Conservation (phyloP, 2,329 filamentous ascomycete species). For the Fusarium ramigenum region DNA sequence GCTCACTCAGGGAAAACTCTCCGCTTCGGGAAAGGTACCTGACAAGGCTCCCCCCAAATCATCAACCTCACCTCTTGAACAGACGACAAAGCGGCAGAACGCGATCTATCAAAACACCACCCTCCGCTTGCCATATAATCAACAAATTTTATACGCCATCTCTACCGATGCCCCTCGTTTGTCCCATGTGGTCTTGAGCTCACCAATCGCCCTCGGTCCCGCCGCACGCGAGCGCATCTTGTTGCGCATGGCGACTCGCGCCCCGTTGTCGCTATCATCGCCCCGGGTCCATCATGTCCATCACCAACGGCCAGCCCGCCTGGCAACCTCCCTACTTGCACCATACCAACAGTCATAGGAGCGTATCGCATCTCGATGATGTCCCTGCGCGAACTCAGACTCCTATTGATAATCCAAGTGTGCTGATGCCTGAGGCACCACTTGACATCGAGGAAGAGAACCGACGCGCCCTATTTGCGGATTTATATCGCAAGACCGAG, state of each 20-base stretch:
- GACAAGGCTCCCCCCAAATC: constrained; percentile 54
- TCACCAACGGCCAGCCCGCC: constrained; percentile 71
- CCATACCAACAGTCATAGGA: constrained; percentile 57
- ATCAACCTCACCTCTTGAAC: constrained; percentile 66
- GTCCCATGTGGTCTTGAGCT: constrained; percentile 60
- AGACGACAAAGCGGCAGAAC: constrained; percentile 60
- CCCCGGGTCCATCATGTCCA: constrained; percentile 68
- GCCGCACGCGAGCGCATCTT: constrained; percentile 61
- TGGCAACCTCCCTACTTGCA: constrained; percentile 69
- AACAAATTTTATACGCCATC: constrained; percentile 58
- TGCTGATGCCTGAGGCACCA: constrained; percentile 69
- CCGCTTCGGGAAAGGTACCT: constrained; percentile 52
- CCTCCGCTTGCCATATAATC: constrained; percentile 53
- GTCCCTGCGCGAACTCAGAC: constrained; percentile 60
- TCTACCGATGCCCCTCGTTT: constrained; percentile 62
- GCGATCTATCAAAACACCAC: constrained; percentile 62
- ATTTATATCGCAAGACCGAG: constrained; percentile 81
- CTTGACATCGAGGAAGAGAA: constrained; percentile 73
- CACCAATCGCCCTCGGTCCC: constrained; percentile 56
- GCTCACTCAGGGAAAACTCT: constrained; percentile 47
- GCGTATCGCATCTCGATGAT: constrained; percentile 71
- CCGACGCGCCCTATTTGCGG: constrained; percentile 77
- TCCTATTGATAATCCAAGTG: constrained; percentile 58
- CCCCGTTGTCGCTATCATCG: constrained; percentile 59
- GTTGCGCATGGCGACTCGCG: constrained; percentile 66